Percentiles rank a stretch among this genome's conserved stretches.
Conservation (phyloP, 192 early-diverging fungal genomes). For the Backusella circina region DNA sequence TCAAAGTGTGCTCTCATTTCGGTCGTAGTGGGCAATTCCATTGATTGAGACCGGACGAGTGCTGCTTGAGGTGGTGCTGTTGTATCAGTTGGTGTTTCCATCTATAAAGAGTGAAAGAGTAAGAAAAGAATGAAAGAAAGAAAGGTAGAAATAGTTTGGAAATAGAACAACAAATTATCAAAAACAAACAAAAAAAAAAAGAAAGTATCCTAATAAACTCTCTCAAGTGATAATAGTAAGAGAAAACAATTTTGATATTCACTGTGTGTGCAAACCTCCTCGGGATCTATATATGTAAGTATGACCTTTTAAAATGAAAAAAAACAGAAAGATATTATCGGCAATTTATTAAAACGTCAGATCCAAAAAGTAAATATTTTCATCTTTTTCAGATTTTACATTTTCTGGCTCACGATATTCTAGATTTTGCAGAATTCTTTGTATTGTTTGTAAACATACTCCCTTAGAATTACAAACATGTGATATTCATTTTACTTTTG, state of each 20-base stretch:
- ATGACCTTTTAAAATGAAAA: no score
- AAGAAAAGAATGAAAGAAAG: not conserved
- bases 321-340: no score
- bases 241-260: not conserved
- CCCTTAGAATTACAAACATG: no score
- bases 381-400: no score
- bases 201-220: not conserved
- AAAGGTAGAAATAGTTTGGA: not conserved
- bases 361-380: no score
- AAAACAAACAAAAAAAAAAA: not conserved
- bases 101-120: not conserved
- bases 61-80: not conserved
- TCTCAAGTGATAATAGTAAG: not conserved
- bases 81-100: not conserved
- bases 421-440: no score
- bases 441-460: no score
- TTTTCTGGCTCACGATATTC: no score
- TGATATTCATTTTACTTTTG: no score
- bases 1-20: not conserved
- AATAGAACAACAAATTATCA: not conserved
- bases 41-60: not conserved
- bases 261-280: not conserved
- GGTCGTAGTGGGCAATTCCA: not conserved
- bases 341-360: no score
- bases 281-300: no score